These are phyloP conservation scores for Globisporangium camurandrum DNA, from an alignment of 352 stramenopile species.

Conservation along the genomic window DNA sequence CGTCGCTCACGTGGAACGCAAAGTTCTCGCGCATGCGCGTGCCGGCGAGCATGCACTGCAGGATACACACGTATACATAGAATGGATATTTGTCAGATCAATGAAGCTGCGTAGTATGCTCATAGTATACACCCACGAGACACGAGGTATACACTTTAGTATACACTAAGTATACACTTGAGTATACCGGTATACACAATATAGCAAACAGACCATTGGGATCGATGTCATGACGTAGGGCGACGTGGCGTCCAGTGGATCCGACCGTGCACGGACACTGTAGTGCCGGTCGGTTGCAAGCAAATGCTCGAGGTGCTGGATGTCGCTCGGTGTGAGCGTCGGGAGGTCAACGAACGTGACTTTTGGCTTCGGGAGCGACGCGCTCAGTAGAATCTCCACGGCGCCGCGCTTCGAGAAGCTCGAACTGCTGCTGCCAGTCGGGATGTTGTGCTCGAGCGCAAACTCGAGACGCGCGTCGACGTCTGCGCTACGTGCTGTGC, in stretches of 20 bases:
- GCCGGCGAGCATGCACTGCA: constrained; percentile 61
- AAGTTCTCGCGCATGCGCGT: constrained; percentile 75
- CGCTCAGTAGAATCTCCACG: constrained; percentile 53
- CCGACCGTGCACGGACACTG: constrained; percentile 54
- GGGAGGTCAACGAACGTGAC: constrained; percentile 48
- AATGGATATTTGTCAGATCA: too few species aligned
- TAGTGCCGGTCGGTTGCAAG: constrained; percentile 49
- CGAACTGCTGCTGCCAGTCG: constrained; percentile 9
- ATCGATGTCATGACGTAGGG: constrained; percentile 69
- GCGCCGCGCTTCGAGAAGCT: constrained; percentile 41
- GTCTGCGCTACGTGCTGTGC: constrained; percentile 19
- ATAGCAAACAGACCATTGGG: constrained; percentile 31
- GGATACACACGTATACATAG: not conserved
- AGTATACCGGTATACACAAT: too few species aligned
- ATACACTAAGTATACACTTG: not conserved
- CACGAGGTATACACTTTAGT: too few species aligned
- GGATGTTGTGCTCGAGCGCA: constrained; percentile 57
- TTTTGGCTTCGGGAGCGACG: constrained; percentile 47
- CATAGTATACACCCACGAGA: too few species aligned
- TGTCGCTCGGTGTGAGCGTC: constrained; percentile 30
- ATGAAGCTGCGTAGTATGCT: too few species aligned
- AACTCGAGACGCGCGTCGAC: constrained; percentile 46
- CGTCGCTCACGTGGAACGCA: constrained; percentile 74
- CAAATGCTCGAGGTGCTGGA: constrained; percentile 38
- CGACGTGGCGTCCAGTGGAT: constrained; percentile 50